Percentiles rank a stretch among this genome's conserved stretches.
Evolutionary conservation across 495 filamentous ascomycete species (phyloP).

Genomic region (Clavariopsis aquatica): DNA sequence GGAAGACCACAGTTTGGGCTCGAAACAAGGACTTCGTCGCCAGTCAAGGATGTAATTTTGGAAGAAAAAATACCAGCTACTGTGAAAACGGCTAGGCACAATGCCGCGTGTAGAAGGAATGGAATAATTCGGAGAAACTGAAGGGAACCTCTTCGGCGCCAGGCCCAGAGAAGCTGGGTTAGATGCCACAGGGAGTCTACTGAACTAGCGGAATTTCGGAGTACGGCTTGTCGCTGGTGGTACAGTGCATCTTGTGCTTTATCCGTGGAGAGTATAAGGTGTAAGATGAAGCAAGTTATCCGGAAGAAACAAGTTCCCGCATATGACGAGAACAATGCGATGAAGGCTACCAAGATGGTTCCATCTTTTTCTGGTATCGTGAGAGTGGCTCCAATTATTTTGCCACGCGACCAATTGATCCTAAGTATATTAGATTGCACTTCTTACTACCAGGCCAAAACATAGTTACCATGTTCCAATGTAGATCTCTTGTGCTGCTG

Average conservation of each 20-base stretch:
- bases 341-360: constrained; percentile 13
- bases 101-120: constrained; percentile 38
- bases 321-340: constrained; percentile 13
- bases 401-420: constrained; percentile 14
- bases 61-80: constrained; percentile 13
- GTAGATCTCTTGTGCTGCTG: not conserved
- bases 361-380: constrained; percentile 12
- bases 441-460: too few species aligned
- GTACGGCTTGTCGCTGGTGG: constrained; percentile 18
- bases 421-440: not conserved
- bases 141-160: constrained; percentile 15
- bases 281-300: constrained; percentile 9
- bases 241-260: constrained; percentile 11
- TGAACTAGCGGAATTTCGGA: constrained; percentile 16
- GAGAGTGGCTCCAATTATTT: constrained; percentile 9
- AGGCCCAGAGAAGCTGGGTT: not conserved
- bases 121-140: constrained; percentile 38
- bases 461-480: not conserved
- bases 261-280: not conserved
- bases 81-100: constrained; percentile 21
- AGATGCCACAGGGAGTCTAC: not conserved
- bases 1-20: constrained; percentile 7
- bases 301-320: constrained; percentile 8
- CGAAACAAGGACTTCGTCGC: not conserved
- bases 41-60: not conserved